These are phyloP conservation scores for Saururus chinensis DNA, from an alignment of 164 flowering plant genomes.

Conservation along the genomic window DNA sequence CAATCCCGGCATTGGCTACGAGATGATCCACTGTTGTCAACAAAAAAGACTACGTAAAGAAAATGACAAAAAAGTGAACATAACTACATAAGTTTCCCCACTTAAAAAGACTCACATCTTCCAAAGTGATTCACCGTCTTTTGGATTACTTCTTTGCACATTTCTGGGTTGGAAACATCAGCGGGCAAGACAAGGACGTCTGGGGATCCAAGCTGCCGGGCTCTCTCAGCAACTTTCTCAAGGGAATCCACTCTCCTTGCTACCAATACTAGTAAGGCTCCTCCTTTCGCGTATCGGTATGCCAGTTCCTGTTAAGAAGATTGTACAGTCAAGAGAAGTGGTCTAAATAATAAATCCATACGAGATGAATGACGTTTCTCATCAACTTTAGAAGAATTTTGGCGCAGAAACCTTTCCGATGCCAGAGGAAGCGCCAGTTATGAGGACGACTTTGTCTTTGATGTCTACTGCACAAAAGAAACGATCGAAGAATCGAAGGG, in stretches of 20 bases:
- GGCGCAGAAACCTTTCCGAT: constrained; percentile 2
- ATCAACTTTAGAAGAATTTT: not conserved
- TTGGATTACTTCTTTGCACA: constrained; percentile 12
- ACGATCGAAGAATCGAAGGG: not conserved
- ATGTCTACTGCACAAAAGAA: not conserved
- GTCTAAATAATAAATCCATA: not conserved
- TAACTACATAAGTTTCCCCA: no score
- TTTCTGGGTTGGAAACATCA: constrained; percentile 39
- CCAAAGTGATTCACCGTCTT: constrained; percentile 2
- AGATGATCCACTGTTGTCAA: constrained; percentile 53
- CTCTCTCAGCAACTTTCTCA: constrained; percentile 24
- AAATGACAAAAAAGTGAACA: not conserved
- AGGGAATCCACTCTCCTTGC: constrained; percentile 47
- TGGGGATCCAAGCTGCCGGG: constrained; percentile 34
- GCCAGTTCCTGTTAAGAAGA: constrained; percentile 26
- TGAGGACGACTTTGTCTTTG: constrained; percentile 8
- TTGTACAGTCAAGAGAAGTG: not conserved
- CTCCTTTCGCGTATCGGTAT: constrained; percentile 50
- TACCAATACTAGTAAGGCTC: constrained; percentile 41
- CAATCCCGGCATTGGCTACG: constrained; percentile 54
- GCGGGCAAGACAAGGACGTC: constrained; percentile 30
- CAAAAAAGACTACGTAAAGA: not conserved
- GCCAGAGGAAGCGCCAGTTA: constrained; percentile 8
- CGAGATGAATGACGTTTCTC: not conserved
- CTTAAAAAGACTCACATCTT: not conserved